phyloP scores from a whole-genome alignment of 2,329 filamentous ascomycete species.

The Calonectria pseudoturangicola region DNA sequence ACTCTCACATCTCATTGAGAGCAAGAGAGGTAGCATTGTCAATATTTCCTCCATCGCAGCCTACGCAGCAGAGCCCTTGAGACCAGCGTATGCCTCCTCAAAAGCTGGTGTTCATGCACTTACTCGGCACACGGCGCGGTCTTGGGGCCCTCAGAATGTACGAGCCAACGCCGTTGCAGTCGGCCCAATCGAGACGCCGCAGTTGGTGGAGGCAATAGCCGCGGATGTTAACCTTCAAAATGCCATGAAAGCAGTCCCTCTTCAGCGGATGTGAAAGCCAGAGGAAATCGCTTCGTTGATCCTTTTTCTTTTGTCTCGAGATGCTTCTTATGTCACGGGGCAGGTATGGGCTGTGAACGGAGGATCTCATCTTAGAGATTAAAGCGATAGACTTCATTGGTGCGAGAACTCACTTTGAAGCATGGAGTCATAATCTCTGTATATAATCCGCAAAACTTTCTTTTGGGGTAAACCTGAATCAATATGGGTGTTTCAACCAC shows the following conservation, averaged over 20 bases:
- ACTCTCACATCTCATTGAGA: neutral
- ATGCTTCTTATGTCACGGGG: neutral
- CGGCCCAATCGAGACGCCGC: neutral
- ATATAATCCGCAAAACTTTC: no score
- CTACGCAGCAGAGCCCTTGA: neutral
- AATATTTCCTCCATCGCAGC: constrained; percentile 4
- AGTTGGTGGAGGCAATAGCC: neutral
- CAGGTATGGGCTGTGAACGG: constrained; percentile 1
- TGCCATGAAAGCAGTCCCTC: neutral
- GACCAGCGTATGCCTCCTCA: neutral
- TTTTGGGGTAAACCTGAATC: no score
- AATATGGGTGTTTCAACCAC: no score
- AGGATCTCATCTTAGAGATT: constrained; percentile 2
- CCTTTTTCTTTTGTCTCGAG: neutral
- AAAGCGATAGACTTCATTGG: neutral
- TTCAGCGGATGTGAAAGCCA: constrained; percentile 2
- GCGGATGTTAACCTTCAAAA: neutral
- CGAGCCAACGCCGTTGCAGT: constrained; percentile 1
- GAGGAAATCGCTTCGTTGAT: neutral
- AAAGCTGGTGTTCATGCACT: neutral
- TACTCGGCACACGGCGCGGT: neutral
- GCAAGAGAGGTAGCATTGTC: neutral
- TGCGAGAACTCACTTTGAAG: no score
- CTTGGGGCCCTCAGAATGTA: constrained; percentile 4
- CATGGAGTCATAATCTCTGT: no score